A percentile compares a stretch with the other conserved stretches of the same genome.
phyloP scores from a whole-genome alignment of 805 yeast genomes.

The Suhomyces prunicola region DNA sequence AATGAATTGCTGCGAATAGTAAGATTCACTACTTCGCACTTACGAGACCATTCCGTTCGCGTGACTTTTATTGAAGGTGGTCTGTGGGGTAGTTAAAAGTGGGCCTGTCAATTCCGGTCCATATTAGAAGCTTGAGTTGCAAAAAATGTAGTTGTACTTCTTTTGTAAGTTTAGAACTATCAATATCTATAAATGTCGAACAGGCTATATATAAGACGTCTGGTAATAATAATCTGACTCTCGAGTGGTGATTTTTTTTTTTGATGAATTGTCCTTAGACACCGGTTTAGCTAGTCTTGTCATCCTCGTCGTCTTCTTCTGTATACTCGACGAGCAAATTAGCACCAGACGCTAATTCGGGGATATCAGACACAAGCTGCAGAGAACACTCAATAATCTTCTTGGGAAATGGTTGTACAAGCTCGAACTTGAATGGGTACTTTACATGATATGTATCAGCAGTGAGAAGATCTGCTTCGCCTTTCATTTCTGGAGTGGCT shows the following conservation, averaged over 20 bases:
- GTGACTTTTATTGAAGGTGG: too few relatives aligned
- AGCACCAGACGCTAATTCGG: slow-evolving; percentile 34
- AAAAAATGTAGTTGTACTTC: not conserved
- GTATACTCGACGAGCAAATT: slow-evolving; percentile 35
- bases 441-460: slow-evolving; percentile 20
- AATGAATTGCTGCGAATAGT: not conserved
- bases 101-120: not conserved
- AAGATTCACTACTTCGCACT: not conserved
- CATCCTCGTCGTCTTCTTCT: slow-evolving; percentile 20
- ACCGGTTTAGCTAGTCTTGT: slow-evolving; percentile 3
- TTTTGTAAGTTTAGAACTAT: not conserved
- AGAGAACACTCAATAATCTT: slow-evolving; percentile 16
- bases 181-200: not conserved
- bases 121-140: not conserved
- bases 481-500: not conserved
- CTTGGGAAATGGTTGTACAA: slow-evolving; percentile 43
- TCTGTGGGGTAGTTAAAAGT: too few relatives aligned
- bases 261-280: not conserved
- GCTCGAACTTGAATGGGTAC: slow-evolving; percentile 33
- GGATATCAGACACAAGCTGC: slow-evolving; percentile 6
- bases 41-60: too few relatives aligned
- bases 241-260: not conserved
- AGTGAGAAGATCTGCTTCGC: not conserved
- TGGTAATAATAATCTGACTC: not conserved
- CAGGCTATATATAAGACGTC: not conserved